A percentile compares a stretch with the other conserved stretches of the same genome.
phyloP scores from a whole-genome alignment of 805 yeast species.

The Lipomyces lipofer region DNA sequence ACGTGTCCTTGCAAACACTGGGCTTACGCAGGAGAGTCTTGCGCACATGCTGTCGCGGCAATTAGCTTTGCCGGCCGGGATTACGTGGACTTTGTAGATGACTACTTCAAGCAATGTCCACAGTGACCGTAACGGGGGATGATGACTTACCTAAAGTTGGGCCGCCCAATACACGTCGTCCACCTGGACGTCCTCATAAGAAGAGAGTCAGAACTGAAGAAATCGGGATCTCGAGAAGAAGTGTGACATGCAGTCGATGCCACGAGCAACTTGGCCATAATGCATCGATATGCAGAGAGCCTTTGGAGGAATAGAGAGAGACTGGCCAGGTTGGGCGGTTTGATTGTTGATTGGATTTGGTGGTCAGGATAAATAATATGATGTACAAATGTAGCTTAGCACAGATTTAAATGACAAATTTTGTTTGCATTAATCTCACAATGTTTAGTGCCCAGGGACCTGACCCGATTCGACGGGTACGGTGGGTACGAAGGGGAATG shows the following conservation, averaged over 20 bases:
- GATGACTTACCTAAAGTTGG: not conserved
- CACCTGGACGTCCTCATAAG: not conserved
- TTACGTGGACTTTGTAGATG: not conserved
- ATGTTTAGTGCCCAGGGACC: no score
- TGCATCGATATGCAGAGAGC: not conserved
- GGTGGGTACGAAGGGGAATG: no score
- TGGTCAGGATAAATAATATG: no score
- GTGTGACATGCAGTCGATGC: not conserved
- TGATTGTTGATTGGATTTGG: no score
- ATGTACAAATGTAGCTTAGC: no score
- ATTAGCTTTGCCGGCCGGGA: not conserved
- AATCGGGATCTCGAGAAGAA: not conserved
- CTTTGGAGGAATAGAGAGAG: not conserved
- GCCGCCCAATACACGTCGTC: not conserved
- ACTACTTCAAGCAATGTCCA: not conserved
- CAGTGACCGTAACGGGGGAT: not conserved
- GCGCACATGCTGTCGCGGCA: not conserved
- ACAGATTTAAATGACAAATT: no score
- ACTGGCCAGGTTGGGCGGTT: no score
- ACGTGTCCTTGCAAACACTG: not conserved
- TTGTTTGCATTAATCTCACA: no score
- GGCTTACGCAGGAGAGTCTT: not conserved
- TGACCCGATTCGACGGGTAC: no score
- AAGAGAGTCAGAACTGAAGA: not conserved
- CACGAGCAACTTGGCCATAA: not conserved